Conservation (phyloP, 768 basidiomycete genomes). For the Lepiota brunneoincarnata region DNA sequence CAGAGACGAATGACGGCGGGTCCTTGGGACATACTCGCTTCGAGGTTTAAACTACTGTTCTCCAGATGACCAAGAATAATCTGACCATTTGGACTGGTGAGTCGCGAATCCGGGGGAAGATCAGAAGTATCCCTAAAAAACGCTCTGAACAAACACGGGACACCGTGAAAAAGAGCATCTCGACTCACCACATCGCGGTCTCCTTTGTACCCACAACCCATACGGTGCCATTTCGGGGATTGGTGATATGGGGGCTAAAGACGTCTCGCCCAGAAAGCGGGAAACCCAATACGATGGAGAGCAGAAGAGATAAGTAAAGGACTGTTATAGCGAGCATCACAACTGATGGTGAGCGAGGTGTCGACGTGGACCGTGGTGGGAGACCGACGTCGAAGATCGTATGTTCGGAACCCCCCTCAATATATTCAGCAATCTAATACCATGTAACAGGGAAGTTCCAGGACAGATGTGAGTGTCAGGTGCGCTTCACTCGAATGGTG, state of each 20-base stretch:
- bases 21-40: conserved; percentile 33
- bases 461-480: conserved; percentile 10
- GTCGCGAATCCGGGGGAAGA: conserved; percentile 40
- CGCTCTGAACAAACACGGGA: background rate
- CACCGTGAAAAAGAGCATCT: background rate
- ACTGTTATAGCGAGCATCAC: conserved; percentile 26
- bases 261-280: conserved; percentile 42
- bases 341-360: conserved; percentile 3
- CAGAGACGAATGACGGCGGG: background rate
- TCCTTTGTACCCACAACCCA: conserved; percentile 49
- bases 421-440: conserved; percentile 11
- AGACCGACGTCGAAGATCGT: conserved; percentile 13
- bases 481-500: background rate
- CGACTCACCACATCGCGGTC: conserved; percentile 51
- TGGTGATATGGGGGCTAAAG: conserved; percentile 47
- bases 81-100: conserved; percentile 48
- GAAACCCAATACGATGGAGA: conserved; percentile 29
- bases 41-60: conserved; percentile 49
- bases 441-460: conserved; percentile 12
- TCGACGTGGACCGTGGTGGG: conserved; percentile 17
- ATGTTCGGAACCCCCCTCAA: conserved; percentile 24
- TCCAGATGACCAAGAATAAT: conserved; percentile 50
- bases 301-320: conserved; percentile 27
- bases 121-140: conserved; percentile 48
- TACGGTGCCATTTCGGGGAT: conserved; percentile 40